phyloP scores from a whole-genome alignment of 306 rosid species.

The Prunus persica region Prunus_persica_NCBIv2 NC_034009.1:17669001-17669500 shows the following conservation, averaged over 20 bases:
- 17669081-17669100: slow-evolving; percentile 12
- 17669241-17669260: slow-evolving; percentile 15
- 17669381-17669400: neutral
- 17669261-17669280: neutral
- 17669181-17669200: slow-evolving; percentile 36
- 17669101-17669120: slow-evolving; percentile 5
- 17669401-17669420: neutral
- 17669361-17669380: neutral
- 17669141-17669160: slow-evolving; percentile 8
- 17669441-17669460: neutral
- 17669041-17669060: slow-evolving; percentile 2
- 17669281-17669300: neutral
- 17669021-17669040: neutral
- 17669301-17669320: neutral
- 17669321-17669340: neutral
- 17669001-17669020: slow-evolving; percentile 9
- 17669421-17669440: neutral
- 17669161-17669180: neutral
- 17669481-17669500: neutral
- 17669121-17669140: slow-evolving; percentile 2
- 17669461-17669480: neutral
- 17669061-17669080: neutral
- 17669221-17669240: slow-evolving; percentile 48
- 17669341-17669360: neutral
- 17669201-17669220: slow-evolving; percentile 60